Evolutionary conservation across 805 yeast genomes (phyloP).

Genomic region (Zygosaccharomyces gambellarensis): DNA sequence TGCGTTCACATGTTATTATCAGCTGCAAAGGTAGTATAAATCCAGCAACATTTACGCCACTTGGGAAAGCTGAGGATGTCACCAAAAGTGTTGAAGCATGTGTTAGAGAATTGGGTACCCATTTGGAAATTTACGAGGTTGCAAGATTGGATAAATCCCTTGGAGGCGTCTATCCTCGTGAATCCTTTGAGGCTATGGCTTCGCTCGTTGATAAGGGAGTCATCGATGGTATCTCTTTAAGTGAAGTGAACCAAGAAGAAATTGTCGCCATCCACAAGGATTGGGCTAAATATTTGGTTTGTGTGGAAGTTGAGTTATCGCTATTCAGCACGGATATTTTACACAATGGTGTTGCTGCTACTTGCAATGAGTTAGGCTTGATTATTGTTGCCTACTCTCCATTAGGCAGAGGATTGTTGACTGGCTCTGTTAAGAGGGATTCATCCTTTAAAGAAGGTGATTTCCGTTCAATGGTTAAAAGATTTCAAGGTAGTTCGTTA

Average conservation of each 20-base stretch:
- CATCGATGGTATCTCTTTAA: slow-evolving; percentile 65
- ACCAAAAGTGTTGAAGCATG: slow-evolving; percentile 44
- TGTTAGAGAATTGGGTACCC: slow-evolving; percentile 41
- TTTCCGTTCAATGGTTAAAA: slow-evolving; percentile 46
- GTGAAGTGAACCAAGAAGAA: slow-evolving; percentile 64
- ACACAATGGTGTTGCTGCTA: slow-evolving; percentile 57
- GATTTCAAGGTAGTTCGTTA: slow-evolving; percentile 56
- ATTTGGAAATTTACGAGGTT: slow-evolving; percentile 58
- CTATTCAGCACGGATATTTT: slow-evolving; percentile 60
- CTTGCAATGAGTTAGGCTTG: slow-evolving; percentile 52
- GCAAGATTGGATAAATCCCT: slow-evolving; percentile 59
- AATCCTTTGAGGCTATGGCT: slow-evolving; percentile 51
- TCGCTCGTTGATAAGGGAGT: slow-evolving; percentile 58
- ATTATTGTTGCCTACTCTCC: slow-evolving; percentile 83
- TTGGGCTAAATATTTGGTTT: slow-evolving; percentile 48
- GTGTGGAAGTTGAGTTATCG: slow-evolving; percentile 77
- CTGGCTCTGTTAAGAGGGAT: slow-evolving; percentile 49
- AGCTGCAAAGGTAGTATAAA: slow-evolving; percentile 65
- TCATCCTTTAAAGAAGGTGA: slow-evolving; percentile 42
- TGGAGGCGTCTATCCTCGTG: slow-evolving; percentile 40
- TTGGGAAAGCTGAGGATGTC: slow-evolving; percentile 46
- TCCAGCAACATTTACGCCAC: slow-evolving; percentile 40
- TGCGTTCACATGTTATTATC: slow-evolving; percentile 50
- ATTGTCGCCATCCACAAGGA: slow-evolving; percentile 54
- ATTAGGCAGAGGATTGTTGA: slow-evolving; percentile 69